Percentiles rank a stretch among this genome's conserved stretches.
These are phyloP conservation scores for Sporothrix globosa DNA, from an alignment of 2,329 filamentous ascomycete species.

Conservation along the genomic window DNA sequence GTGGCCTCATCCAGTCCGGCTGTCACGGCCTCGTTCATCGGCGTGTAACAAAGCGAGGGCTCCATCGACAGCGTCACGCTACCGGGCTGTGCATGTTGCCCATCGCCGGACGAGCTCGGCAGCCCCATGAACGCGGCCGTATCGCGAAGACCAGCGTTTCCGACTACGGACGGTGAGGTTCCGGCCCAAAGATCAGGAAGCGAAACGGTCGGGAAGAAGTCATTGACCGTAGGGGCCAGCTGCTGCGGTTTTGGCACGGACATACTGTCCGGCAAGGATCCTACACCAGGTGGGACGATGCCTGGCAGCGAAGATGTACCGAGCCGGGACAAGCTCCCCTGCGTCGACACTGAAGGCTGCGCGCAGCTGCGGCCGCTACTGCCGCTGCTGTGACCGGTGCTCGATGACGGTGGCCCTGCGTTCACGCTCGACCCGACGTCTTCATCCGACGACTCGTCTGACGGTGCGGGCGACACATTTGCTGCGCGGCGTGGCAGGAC, in stretches of 20 bases:
- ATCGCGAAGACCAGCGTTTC: background rate
- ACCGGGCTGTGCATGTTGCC: background rate
- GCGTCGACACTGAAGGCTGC: conserved; percentile 4
- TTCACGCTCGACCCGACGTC: background rate
- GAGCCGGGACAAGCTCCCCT: background rate
- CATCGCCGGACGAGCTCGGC: background rate
- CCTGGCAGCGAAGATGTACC: background rate
- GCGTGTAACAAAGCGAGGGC: background rate
- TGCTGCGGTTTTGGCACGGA: background rate
- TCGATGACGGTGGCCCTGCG: background rate
- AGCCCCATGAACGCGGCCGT: background rate
- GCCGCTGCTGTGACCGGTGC: background rate
- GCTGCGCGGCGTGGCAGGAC: conserved; percentile 17
- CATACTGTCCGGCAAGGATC: no score
- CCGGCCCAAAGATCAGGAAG: conserved; percentile 12
- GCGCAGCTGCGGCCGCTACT: background rate
- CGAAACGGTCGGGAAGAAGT: background rate
- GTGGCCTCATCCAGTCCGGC: conserved; percentile 5
- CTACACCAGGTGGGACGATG: background rate
- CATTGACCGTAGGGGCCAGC: background rate
- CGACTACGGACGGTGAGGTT: background rate
- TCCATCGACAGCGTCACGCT: background rate
- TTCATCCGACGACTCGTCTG: background rate
- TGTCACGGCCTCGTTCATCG: background rate
- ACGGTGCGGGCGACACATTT: background rate